Base-by-base conservation (phyloP, 1,284 basidiomycete genomes). In the Austropuccinia psidii region DNA sequence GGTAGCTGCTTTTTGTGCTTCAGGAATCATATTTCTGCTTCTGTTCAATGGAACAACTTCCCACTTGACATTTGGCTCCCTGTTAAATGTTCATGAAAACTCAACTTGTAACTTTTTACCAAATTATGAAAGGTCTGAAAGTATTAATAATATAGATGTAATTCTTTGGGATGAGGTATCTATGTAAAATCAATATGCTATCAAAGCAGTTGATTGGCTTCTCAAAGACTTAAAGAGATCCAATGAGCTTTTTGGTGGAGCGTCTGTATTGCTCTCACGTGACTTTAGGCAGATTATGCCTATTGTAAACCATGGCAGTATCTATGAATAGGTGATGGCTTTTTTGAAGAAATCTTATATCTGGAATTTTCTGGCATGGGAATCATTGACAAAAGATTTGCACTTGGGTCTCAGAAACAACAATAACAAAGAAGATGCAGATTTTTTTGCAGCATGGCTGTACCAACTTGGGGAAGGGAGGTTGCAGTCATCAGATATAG, bases 91-190 rank as follows among this genome's bases (percentile, higher is more conserved):
- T 4, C 11, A 62, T 27, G 1, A 4, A 1, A 6, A 2, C 1
- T 6, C 60, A 24, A 17, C 19, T 8, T 62, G 60, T 17, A 43
- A 21, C n/a, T 62, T 3, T 17, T n/a, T 29, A 1, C n/a, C 9
- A 1, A 2, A 43, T 6, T 45, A 37, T 15, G 2, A 4, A 19
- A 8, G 19, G 8, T 19, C 41, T 2, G 13, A 41, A 5, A 21
- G 13, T 13, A 17, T 62, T 3, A 4, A 4, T 27, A 17, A 2
- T 11, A 17, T 43, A 1, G 55, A 33, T n/a, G 27, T 65, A 4
- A 31, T 65, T 1, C 35, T 65, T 5, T 65, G 62, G 47, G 62
- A 65, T 27, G 31, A 65, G 31, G 27, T 65, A 1, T 55, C 52
- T 0, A 55, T 55, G 52, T 17, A 24, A 31, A 55, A 55, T 27